Conservation (phyloP, 2,329 filamentous ascomycete species). For the Xylariaceae sp. region DNA sequence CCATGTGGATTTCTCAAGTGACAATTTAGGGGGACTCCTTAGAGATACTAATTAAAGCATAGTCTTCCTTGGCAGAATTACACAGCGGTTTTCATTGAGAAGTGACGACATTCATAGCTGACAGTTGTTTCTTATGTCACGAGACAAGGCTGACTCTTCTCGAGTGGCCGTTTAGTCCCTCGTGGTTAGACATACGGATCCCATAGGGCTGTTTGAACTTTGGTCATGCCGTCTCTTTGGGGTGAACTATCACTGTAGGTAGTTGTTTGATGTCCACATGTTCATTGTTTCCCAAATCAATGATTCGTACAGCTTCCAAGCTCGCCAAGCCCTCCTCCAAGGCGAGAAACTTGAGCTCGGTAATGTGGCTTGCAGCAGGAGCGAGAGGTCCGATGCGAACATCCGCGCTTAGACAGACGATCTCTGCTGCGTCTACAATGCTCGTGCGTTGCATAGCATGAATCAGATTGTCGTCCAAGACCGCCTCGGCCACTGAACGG, state of each 20-base stretch:
- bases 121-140: too few species aligned
- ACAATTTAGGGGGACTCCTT: too few species aligned
- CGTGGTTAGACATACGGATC: too few species aligned
- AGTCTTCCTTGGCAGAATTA: too few species aligned
- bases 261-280: constrained; percentile 73
- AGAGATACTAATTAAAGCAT: too few species aligned
- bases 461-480: constrained; percentile 67
- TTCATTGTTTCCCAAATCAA: constrained; percentile 71
- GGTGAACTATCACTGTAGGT: constrained; percentile 60
- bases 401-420: constrained; percentile 73
- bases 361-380: constrained; percentile 69
- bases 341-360: constrained; percentile 68
- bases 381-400: constrained; percentile 68
- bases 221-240: constrained; percentile 10
- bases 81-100: too few species aligned
- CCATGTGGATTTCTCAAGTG: too few species aligned
- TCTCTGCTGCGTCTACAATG: constrained; percentile 58
- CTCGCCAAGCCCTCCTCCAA: constrained; percentile 62
- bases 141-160: too few species aligned
- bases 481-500: constrained; percentile 59
- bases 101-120: too few species aligned
- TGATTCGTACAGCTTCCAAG: constrained; percentile 68
- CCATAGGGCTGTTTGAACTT: too few species aligned
- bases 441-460: constrained; percentile 68
- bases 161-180: too few species aligned